phyloP scores from a whole-genome alignment of 2,329 filamentous ascomycete genomes.

The Pleoardoris graminearum region DNA sequence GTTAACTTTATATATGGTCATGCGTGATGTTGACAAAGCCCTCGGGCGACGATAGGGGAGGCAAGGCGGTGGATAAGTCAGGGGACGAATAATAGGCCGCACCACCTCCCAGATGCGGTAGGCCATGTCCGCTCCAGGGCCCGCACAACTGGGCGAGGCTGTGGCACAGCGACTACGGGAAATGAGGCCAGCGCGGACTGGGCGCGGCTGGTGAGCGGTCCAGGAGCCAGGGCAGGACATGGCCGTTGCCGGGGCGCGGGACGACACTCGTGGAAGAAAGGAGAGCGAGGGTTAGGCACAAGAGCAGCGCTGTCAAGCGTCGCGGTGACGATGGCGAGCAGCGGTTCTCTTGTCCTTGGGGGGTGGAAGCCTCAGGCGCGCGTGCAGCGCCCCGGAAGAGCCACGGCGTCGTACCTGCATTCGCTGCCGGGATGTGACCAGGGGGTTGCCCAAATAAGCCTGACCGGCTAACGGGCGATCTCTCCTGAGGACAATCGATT shows the following conservation, averaged over 20 bases:
- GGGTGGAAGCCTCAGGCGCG: slow-evolving; percentile 23
- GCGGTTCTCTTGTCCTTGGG: slow-evolving; percentile 19
- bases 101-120: slow-evolving; percentile 7
- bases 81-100: neutral
- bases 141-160: slow-evolving; percentile 37
- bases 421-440: neutral
- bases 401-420: slow-evolving; percentile 11
- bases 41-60: slow-evolving; percentile 1
- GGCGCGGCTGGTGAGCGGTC: slow-evolving; percentile 22
- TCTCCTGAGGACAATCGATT: neutral
- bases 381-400: slow-evolving; percentile 14
- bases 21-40: too few species aligned
- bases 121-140: slow-evolving; percentile 18
- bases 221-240: slow-evolving; percentile 19
- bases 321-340: neutral
- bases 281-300: slow-evolving; percentile 6
- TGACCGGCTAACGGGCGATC: neutral
- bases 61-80: neutral
- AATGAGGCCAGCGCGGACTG: slow-evolving; percentile 32
- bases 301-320: slow-evolving; percentile 1
- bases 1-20: too few species aligned
- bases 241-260: slow-evolving; percentile 9
- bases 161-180: slow-evolving; percentile 31
- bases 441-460: neutral
- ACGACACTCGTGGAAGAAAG: neutral